Evolutionary conservation across 1,139 yeast genomes (phyloP), one percentile per base, ranked within the genome.

Genomic region (Hansenula lynferdii): DNA sequence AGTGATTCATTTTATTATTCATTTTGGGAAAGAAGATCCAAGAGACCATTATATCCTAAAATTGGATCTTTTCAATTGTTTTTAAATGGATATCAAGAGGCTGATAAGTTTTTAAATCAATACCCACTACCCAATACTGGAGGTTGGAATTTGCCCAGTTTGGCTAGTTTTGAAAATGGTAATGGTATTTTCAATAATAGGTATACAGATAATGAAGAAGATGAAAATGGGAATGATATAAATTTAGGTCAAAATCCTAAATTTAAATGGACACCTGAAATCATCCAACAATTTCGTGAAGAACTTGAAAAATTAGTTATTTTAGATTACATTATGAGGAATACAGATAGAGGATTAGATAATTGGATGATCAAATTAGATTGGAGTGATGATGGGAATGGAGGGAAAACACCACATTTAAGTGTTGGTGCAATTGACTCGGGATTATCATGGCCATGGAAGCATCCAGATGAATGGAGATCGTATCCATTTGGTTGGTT

Each of bases 401-500:
- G 54, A 6, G 43, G 34, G 11, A 53, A 48, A 26, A 48, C 47
- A 21, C 82, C 84, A 0, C 44, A 42, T 0, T 47, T 83, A n/a
- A 69, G 64, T 37, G 67, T 83, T 17, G 89, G 87, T 3, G 92
- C 92, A 0, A 83, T 83, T 37, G 92, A 83, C 52, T 80, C 86
- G 4, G 90, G 90, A 0, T 64, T 83, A 23, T 73, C 90, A 0
- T 82, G 80, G 50, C 92, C 92, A 5, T 83, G 90, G 90, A 83
- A 83, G 50, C 86, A 81, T 48, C 92, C 92, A 0, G 85, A 83
- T 56, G 89, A 81, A 52, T 82, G 90, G 89, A 62, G 92, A 39
- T 79, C 86, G 1, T 83, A 80, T 49, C 92, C 92, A 0, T 83
- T 75, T 60, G 92, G 92, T 0, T 83, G 92, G 92, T 60, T 83